Conservation (phyloP, 371 early-diverging fungal species). For the Encephalitozoon cuniculi region DNA sequence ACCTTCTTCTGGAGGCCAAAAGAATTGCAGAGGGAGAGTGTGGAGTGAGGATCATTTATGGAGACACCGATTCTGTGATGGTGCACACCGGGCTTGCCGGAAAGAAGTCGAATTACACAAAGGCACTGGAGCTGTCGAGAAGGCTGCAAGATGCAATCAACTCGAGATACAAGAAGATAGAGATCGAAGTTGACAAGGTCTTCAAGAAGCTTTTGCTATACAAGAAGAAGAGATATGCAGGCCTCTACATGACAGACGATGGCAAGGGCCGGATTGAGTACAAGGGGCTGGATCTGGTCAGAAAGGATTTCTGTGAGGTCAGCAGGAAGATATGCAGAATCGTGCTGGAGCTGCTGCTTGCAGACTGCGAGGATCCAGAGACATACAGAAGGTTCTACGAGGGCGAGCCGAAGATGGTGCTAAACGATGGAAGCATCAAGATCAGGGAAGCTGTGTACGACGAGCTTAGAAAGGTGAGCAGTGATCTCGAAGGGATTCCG, state of each 20-base stretch:
- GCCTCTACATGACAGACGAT: constrained; percentile 66
- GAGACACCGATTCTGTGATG: constrained; percentile 99
- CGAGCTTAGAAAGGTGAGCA: not conserved
- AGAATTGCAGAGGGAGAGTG: constrained; percentile 66
- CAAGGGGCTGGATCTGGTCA: constrained; percentile 90
- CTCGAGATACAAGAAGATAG: constrained; percentile 75
- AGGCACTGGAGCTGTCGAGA: constrained; percentile 72
- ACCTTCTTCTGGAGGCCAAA: constrained; percentile 85
- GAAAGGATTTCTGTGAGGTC: constrained; percentile 91
- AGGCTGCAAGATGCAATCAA: constrained; percentile 76
- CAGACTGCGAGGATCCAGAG: not conserved
- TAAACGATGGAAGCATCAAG: not conserved
- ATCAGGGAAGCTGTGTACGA: constrained; percentile 17
- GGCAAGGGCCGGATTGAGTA: constrained; percentile 67
- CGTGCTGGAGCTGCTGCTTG: constrained; percentile 58
- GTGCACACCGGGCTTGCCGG: constrained; percentile 77
- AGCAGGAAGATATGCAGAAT: constrained; percentile 74
- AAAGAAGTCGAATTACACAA: constrained; percentile 57
- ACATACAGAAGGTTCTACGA: not conserved
- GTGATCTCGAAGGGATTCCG: constrained; percentile 59
- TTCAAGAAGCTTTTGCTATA: constrained; percentile 81
- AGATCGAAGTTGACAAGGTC: constrained; percentile 91
- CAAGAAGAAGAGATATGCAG: constrained; percentile 99
- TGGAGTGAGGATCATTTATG: constrained; percentile 76
- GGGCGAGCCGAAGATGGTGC: not conserved